A percentile compares a stretch with the other conserved stretches of the same genome.
These are phyloP conservation scores for Eucalyptus fibrosa DNA, from an alignment of 345 rosid genomes.

Conservation along the genomic window DNA sequence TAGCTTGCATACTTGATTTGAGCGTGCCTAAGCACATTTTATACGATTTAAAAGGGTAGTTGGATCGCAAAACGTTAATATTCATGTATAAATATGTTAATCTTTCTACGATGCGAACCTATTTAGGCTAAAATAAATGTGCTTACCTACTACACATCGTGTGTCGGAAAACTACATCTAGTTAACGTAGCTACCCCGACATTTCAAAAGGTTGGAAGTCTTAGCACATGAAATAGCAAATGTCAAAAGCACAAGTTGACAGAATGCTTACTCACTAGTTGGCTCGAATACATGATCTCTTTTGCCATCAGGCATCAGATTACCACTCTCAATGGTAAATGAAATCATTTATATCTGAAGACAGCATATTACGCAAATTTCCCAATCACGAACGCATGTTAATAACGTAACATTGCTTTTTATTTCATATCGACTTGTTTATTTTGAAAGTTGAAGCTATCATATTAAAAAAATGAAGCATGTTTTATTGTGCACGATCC, in stretches of 20 bases:
- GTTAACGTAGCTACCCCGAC: neutral
- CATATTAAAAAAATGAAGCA: neutral
- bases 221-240: fast-evolving
- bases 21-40: neutral
- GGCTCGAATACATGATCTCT: neutral
- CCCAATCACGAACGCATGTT: neutral
- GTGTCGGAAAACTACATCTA: neutral
- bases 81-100: neutral
- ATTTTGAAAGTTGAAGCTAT: neutral
- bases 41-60: neutral
- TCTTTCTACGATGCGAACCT: fast-evolving
- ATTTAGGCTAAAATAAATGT: neutral
- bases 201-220: neutral
- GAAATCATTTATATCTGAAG: neutral
- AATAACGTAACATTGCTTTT: neutral
- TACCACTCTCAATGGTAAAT: fast-evolving
- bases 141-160: too few relatives aligned
- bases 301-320: too few relatives aligned
- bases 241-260: neutral
- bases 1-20: neutral
- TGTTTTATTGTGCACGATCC: fast-evolving
- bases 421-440: fast-evolving
- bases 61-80: fast-evolving
- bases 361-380: neutral
- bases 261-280: neutral